phyloP scores from a whole-genome alignment of 2,329 filamentous ascomycete genomes.

The Rhinocladiella mackenziei region DNA sequence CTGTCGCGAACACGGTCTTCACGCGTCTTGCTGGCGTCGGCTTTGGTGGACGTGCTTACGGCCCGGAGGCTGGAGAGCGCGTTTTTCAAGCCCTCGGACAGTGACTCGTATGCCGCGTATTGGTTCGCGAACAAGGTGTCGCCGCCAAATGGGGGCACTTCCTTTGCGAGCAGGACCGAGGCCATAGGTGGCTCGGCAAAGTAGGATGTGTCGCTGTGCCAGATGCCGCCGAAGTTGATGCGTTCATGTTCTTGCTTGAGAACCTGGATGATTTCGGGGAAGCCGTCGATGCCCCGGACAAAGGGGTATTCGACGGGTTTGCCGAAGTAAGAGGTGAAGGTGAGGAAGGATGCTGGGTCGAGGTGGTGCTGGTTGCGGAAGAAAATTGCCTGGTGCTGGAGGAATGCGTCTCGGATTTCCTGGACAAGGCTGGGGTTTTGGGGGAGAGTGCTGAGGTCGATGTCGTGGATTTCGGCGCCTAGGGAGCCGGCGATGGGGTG shows the following conservation, averaged over 20 bases:
- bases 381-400: constrained; percentile 28
- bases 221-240: constrained; percentile 28
- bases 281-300: constrained; percentile 25
- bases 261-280: constrained; percentile 26
- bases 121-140: constrained; percentile 34
- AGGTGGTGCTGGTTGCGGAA: constrained; percentile 25
- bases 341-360: constrained; percentile 16
- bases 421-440: constrained; percentile 21
- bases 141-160: constrained; percentile 31
- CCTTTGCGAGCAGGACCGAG: constrained; percentile 23
- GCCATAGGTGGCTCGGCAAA: constrained; percentile 23
- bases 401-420: constrained; percentile 24
- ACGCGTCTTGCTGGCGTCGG: constrained; percentile 31
- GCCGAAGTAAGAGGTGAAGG: constrained; percentile 25
- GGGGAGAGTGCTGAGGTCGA: constrained; percentile 18
- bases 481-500: constrained; percentile 24
- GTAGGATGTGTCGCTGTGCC: constrained; percentile 28
- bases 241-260: constrained; percentile 26
- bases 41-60: constrained; percentile 26
- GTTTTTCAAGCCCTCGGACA: constrained; percentile 33
- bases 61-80: constrained; percentile 32
- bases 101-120: constrained; percentile 32
- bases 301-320: constrained; percentile 27
- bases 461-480: constrained; percentile 25
- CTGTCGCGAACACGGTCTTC: constrained; percentile 28